Conservation (phyloP, 2,329 filamentous ascomycete species). For the Aspergillus versicolor region DNA sequence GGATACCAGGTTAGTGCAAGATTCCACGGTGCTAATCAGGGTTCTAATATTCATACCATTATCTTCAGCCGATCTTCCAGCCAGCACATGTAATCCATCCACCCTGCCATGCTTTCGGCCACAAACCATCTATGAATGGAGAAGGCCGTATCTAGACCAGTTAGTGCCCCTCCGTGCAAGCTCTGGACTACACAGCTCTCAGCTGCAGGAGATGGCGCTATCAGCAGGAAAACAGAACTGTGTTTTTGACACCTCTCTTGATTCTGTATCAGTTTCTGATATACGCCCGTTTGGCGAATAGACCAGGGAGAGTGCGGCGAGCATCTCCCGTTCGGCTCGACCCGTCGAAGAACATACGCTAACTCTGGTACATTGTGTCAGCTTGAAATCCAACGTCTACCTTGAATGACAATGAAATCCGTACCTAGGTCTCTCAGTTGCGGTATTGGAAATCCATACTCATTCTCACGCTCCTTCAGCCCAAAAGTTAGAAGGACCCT, state of each 20-base stretch:
- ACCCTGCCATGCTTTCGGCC: slow-evolving; percentile 10
- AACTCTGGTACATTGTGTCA: background rate
- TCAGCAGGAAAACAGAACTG: slow-evolving; percentile 6
- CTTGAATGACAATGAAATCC: background rate
- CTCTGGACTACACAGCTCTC: background rate
- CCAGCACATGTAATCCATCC: slow-evolving; percentile 18
- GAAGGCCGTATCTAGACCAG: background rate
- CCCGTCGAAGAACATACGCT: slow-evolving; percentile 16
- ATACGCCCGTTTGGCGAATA: slow-evolving; percentile 17
- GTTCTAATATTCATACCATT: slow-evolving; percentile 1
- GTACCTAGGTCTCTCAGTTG: slow-evolving; percentile 5
- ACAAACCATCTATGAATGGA: slow-evolving; percentile 12
- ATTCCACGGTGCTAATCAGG: too few relatives aligned
- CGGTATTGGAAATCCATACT: slow-evolving; percentile 13
- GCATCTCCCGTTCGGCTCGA: slow-evolving; percentile 10
- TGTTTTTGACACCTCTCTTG: background rate
- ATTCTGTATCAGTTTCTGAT: slow-evolving; percentile 12
- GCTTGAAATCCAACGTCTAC: too few relatives aligned
- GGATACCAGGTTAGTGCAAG: too few relatives aligned
- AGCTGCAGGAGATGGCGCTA: slow-evolving; percentile 6
- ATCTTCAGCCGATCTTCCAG: slow-evolving; percentile 12
- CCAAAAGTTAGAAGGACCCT: slow-evolving; percentile 12
- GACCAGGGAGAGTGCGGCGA: slow-evolving; percentile 12
- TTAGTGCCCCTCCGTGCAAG: background rate
- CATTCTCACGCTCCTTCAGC: slow-evolving; percentile 10